Evolutionary conservation across 2,329 filamentous ascomycete species (phyloP).

Genomic region (Xylaria arbuscula): DNA sequence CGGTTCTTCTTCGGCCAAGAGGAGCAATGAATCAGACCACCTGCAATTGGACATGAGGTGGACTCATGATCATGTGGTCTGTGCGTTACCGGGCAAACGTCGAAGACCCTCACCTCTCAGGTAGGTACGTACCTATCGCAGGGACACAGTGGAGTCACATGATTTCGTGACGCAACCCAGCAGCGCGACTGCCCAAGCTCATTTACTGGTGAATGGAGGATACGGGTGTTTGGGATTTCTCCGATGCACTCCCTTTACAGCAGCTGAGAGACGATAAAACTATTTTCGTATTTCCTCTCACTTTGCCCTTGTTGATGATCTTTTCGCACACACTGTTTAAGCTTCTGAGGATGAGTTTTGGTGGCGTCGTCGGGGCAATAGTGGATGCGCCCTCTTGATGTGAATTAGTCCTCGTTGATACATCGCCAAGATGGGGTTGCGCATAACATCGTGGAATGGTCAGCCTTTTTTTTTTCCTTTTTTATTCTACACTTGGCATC

Average conservation of each 20-base stretch:
- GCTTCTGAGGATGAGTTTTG: constrained; percentile 29
- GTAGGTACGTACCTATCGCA: not conserved
- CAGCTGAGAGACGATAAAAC: not conserved
- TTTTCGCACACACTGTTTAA: not conserved
- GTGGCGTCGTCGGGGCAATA: constrained; percentile 19
- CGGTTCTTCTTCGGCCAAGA: constrained; percentile 46
- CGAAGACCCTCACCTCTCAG: not conserved
- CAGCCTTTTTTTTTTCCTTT: constrained; percentile 44
- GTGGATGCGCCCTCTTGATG: constrained; percentile 24
- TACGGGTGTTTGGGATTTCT: not conserved
- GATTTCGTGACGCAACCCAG: constrained; percentile 43
- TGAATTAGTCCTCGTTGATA: constrained; percentile 1
- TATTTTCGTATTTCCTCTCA: not conserved
- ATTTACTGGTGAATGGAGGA: constrained; percentile 2
- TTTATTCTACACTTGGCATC: not conserved
- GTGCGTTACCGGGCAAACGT: constrained; percentile 33
- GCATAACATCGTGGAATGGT: constrained; percentile 92
- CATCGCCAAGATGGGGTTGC: constrained; percentile 70
- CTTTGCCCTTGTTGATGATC: constrained; percentile 21
- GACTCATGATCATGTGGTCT: constrained; percentile 18
- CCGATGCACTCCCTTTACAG: not conserved
- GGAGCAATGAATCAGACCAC: constrained; percentile 27
- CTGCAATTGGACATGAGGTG: constrained; percentile 11
- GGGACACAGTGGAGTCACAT: constrained; percentile 38
- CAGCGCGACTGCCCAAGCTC: constrained; percentile 37